phyloP scores from a whole-genome alignment of 768 basidiomycete genomes.

The Amanita inopinata region DNA sequence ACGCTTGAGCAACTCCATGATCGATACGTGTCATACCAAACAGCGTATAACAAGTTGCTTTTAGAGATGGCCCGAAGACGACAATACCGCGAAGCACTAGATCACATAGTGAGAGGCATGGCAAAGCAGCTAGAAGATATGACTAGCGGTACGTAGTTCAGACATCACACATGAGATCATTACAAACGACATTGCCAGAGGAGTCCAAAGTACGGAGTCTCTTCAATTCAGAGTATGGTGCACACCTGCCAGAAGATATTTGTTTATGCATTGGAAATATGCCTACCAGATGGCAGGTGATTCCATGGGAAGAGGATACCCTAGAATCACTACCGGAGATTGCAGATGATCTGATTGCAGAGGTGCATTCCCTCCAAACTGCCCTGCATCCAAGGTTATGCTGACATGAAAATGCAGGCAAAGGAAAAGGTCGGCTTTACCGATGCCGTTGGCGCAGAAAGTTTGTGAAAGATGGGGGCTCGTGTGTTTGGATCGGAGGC shows the following conservation, averaged over 20 bases:
- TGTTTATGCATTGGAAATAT: conserved; percentile 68
- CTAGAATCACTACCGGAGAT: conserved; percentile 55
- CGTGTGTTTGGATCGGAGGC: conserved; percentile 11
- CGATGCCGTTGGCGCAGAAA: conserved; percentile 15
- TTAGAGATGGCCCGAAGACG: conserved; percentile 63
- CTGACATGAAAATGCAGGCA: conserved; percentile 13
- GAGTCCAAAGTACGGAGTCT: conserved; percentile 52
- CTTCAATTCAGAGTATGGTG: conserved; percentile 68
- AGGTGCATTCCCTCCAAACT: conserved; percentile 28
- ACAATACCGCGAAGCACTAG: conserved; percentile 56
- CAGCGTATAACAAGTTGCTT: conserved; percentile 64
- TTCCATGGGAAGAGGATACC: conserved; percentile 44
- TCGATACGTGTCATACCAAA: conserved; percentile 59
- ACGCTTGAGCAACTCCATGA: conserved; percentile 56
- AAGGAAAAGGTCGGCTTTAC: conserved; percentile 15
- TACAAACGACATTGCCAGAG: conserved; percentile 31
- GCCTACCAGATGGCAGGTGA: conserved; percentile 65
- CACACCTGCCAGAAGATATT: conserved; percentile 68
- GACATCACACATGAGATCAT: not conserved
- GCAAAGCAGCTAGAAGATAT: conserved; percentile 51
- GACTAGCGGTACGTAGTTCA: conserved; percentile 45
- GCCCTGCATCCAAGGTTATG: not conserved
- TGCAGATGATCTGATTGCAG: conserved; percentile 44
- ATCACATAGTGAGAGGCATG: conserved; percentile 59
- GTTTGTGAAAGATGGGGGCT: conserved; percentile 8